Percentiles rank a stretch among this genome's conserved stretches.
Evolutionary conservation across 2,329 filamentous ascomycete species (phyloP).

Genomic region (Fusarium marasasianum): DNA sequence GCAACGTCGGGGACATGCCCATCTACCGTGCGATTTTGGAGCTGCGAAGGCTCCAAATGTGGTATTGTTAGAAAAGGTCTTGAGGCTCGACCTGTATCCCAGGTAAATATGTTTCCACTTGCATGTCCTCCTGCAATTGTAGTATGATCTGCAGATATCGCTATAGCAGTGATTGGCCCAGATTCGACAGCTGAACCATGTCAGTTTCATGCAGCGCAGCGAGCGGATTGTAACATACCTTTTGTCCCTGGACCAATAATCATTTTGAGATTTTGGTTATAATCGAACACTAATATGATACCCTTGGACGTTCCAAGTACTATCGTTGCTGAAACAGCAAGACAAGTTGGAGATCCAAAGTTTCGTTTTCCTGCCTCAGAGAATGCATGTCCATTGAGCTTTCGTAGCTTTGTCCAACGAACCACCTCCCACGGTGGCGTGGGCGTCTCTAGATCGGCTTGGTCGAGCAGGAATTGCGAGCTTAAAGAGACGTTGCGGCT

Average conservation of each 20-base stretch:
- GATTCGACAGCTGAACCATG: conserved; percentile 79
- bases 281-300: conserved; percentile 95
- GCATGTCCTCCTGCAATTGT: conserved; percentile 91
- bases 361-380: conserved; percentile 92
- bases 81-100: conserved; percentile 86
- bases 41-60: conserved; percentile 73
- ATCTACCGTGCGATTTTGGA: conserved; percentile 74
- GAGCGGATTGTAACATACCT: conserved; percentile 59
- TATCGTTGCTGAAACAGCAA: conserved; percentile 87
- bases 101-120: conserved; percentile 93
- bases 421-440: conserved; percentile 96
- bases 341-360: conserved; percentile 90
- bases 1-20: conserved; percentile 83
- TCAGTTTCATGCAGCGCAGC: conserved; percentile 41
- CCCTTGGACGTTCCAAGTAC: conserved; percentile 94
- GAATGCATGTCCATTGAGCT: conserved; percentile 88
- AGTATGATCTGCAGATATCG: conserved; percentile 92
- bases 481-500: conserved; percentile 83
- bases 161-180: conserved; percentile 85
- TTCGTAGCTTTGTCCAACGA: conserved; percentile 92
- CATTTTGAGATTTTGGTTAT: conserved; percentile 92
- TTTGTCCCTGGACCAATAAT: conserved; percentile 95
- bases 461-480: conserved; percentile 72
- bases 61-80: conserved; percentile 89
- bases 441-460: conserved; percentile 73